Evolutionary conservation across 352 stramenopile genomes (phyloP).

Genomic region (Bremia lactucae): DNA sequence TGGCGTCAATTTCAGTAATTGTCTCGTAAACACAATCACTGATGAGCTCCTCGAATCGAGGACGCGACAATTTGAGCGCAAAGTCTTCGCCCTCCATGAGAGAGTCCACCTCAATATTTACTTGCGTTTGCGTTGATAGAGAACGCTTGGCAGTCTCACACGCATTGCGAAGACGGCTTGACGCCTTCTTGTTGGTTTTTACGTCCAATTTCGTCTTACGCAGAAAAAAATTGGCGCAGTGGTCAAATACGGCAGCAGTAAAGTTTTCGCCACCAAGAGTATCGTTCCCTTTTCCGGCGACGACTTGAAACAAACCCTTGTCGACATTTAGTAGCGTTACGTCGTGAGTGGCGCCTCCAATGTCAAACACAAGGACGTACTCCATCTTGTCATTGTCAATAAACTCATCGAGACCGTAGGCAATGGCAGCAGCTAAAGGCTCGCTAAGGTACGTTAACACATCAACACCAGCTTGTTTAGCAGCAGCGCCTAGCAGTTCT

Average conservation of each 20-base stretch:
- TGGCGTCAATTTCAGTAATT: constrained; percentile 84
- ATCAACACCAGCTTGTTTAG: constrained; percentile 87
- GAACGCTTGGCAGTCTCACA: constrained; percentile 96
- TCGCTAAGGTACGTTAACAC: constrained; percentile 97
- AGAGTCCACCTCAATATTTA: constrained; percentile 95
- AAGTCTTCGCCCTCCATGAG: constrained; percentile 97
- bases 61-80: constrained; percentile 93
- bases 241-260: constrained; percentile 93
- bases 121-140: constrained; percentile 92
- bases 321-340: constrained; percentile 94
- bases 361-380: constrained; percentile 97
- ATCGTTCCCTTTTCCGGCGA: constrained; percentile 93
- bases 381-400: constrained; percentile 80
- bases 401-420: constrained; percentile 96
- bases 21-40: constrained; percentile 88
- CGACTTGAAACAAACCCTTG: constrained; percentile 97
- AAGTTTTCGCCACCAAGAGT: constrained; percentile 95
- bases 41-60: constrained; percentile 93
- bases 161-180: constrained; percentile 89
- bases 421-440: constrained; percentile 95
- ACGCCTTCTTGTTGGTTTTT: constrained; percentile 87
- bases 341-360: constrained; percentile 95
- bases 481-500: constrained; percentile 66
- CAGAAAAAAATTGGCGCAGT: constrained; percentile 94
- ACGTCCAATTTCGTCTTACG: constrained; percentile 91